Evolutionary conservation across 2,329 filamentous ascomycete genomes (phyloP).

Genomic region (Aspergillus terreus): DNA sequence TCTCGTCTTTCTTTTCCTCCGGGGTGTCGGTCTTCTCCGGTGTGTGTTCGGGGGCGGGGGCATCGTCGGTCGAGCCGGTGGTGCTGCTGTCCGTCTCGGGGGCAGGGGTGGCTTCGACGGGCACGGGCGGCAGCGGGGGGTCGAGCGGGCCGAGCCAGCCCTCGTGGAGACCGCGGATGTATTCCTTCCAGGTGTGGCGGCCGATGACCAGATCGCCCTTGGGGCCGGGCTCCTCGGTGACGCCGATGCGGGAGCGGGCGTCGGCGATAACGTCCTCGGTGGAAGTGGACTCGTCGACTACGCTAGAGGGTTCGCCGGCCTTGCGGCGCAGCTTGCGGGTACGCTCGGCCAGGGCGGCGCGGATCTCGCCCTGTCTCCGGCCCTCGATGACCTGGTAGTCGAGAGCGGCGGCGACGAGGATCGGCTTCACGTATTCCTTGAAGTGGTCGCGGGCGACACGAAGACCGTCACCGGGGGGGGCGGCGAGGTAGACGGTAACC

Average conservation of each 20-base stretch:
- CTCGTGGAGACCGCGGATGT: slow-evolving; percentile 87
- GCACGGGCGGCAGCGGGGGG: slow-evolving; percentile 28
- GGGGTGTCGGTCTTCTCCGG: slow-evolving; percentile 49
- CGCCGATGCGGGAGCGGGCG: slow-evolving; percentile 62
- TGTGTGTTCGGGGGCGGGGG: slow-evolving; percentile 15
- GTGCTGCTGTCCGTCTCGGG: slow-evolving; percentile 13
- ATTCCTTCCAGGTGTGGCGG: slow-evolving; percentile 95
- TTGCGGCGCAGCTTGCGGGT: slow-evolving; percentile 66
- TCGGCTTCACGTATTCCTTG: slow-evolving; percentile 90
- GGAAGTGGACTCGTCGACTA: slow-evolving; percentile 43
- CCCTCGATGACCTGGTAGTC: slow-evolving; percentile 98
- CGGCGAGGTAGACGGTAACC: slow-evolving; percentile 79
- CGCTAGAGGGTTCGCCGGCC: slow-evolving; percentile 52
- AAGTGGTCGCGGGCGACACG: slow-evolving; percentile 89
- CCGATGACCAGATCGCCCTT: slow-evolving; percentile 86
- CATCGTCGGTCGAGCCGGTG: slow-evolving; percentile 19
- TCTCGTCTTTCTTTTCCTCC: slow-evolving; percentile 43
- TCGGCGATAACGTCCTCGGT: slow-evolving; percentile 61
- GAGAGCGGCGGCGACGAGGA: slow-evolving; percentile 81
- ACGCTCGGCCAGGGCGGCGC: slow-evolving; percentile 80
- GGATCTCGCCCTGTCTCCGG: slow-evolving; percentile 84
- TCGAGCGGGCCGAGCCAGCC: slow-evolving; percentile 89
- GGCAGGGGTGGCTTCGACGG: slow-evolving; percentile 11
- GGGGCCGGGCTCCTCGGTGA: slow-evolving; percentile 68
- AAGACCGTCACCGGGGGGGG: slow-evolving; percentile 81